Evolutionary conservation across 148 eudicot species (phyloP).

Genomic region (Rhododendron kiyosumense): DNA sequence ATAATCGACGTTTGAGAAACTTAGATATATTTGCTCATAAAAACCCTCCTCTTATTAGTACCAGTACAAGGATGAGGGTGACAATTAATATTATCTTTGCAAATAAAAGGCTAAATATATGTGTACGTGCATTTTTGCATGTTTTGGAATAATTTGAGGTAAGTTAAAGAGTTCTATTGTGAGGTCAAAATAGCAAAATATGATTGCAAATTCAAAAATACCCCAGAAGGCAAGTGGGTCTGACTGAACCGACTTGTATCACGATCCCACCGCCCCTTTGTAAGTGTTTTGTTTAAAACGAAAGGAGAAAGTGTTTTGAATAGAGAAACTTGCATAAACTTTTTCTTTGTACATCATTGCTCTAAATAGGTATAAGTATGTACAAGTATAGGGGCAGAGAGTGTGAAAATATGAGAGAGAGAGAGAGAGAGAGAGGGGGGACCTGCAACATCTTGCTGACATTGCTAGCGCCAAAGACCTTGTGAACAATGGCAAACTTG

Average conservation of each 20-base stretch:
- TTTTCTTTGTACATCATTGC: not conserved
- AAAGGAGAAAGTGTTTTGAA: not conserved
- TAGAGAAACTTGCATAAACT: not conserved
- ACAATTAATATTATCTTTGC: no score
- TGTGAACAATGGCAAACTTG: conserved; percentile 85
- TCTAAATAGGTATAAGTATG: not conserved
- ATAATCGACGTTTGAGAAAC: not conserved
- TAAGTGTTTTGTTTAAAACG: not conserved
- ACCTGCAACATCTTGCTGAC: conserved; percentile 96
- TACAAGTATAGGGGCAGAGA: not conserved
- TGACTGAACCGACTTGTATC: not conserved
- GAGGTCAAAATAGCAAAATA: not conserved
- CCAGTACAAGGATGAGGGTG: not conserved
- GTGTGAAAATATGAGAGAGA: not conserved
- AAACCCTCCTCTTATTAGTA: not conserved
- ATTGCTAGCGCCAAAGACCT: conserved; percentile 92
- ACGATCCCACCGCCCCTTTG: not conserved
- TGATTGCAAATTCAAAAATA: not conserved
- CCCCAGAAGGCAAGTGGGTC: not conserved
- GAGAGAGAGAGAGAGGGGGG: not conserved
- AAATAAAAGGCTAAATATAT: not conserved
- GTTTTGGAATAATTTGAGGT: not conserved
- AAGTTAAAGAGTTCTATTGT: not conserved
- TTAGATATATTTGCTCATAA: not conserved
- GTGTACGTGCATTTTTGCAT: not conserved